A percentile compares a stretch with the other conserved stretches of the same genome.
These are phyloP conservation scores for Salvia splendens DNA, from an alignment of 257 asterid genomes.

Conservation along the genomic window DNA sequence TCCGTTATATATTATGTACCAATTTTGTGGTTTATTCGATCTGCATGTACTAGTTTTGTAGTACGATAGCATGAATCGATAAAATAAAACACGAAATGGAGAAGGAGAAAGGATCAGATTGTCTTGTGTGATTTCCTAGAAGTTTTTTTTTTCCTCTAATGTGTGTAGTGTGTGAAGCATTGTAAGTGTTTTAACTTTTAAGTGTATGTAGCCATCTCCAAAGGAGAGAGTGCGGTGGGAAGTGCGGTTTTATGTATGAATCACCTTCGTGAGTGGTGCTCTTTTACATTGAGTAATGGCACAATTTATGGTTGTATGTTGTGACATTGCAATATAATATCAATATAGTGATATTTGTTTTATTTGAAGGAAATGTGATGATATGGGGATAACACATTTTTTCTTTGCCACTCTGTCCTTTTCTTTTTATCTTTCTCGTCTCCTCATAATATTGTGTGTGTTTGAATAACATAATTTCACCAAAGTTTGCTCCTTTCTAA, in stretches of 20 bases:
- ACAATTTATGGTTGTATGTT: conserved; percentile 30
- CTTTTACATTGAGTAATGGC: conserved; percentile 13
- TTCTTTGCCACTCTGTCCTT: background rate
- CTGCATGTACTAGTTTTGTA: background rate
- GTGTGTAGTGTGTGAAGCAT: conserved; percentile 38
- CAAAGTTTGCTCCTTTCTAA: no score
- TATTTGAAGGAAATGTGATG: conserved; percentile 7
- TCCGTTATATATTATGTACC: background rate
- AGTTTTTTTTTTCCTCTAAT: background rate
- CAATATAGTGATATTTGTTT: conserved; percentile 24
- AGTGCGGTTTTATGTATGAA: conserved; percentile 33
- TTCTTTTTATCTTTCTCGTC: background rate
- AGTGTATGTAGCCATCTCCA: conserved; percentile 72
- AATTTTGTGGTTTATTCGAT: background rate
- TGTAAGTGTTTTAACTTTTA: background rate
- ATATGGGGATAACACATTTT: conserved; percentile 25
- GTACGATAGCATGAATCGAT: background rate
- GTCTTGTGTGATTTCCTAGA: background rate
- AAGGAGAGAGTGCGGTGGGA: conserved; percentile 91
- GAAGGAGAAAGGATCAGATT: background rate
- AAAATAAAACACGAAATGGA: background rate
- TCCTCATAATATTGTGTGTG: background rate
- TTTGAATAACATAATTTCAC: no score
- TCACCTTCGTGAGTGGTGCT: conserved; percentile 28
- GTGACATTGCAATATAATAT: conserved; percentile 19